phyloP scores from a whole-genome alignment of 2,329 filamentous ascomycete species.

The Chaetothyriales sp. region DNA sequence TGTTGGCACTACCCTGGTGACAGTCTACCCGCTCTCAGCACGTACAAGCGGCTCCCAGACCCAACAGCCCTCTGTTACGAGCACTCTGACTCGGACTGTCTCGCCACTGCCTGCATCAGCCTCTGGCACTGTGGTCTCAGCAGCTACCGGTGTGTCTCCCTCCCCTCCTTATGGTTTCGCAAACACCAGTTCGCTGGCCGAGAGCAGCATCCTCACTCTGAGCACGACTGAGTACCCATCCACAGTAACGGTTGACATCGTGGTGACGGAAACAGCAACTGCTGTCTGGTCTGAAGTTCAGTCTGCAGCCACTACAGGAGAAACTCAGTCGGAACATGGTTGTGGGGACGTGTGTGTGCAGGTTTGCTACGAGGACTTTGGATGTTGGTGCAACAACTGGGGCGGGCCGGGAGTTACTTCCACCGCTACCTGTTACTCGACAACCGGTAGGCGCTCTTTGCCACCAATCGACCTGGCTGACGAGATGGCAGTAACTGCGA shows the following conservation, averaged over 20 bases:
- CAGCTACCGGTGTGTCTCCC: background rate
- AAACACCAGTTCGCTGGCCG: background rate
- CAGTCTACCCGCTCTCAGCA: background rate
- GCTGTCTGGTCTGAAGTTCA: background rate
- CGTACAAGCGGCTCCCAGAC: background rate
- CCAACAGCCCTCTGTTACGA: conserved; percentile 1
- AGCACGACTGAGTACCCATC: background rate
- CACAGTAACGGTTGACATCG: background rate
- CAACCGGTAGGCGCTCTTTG: background rate
- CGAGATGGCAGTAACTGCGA: background rate
- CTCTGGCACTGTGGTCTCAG: background rate
- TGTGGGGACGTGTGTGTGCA: background rate
- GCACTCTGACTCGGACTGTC: conserved; percentile 9
- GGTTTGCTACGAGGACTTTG: background rate
- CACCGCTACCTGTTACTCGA: background rate
- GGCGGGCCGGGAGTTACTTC: background rate
- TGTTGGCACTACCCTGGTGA: background rate
- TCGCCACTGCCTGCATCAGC: conserved; percentile 1
- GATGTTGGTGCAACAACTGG: background rate
- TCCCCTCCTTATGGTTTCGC: background rate
- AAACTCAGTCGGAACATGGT: background rate
- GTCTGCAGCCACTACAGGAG: background rate
- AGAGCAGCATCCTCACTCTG: background rate
- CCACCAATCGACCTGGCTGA: background rate
- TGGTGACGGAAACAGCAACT: background rate